A percentile compares a stretch with the other conserved stretches of the same genome.
Conservation (phyloP, 148 eudicot genomes). For the Fagopyrum tataricum region DNA sequence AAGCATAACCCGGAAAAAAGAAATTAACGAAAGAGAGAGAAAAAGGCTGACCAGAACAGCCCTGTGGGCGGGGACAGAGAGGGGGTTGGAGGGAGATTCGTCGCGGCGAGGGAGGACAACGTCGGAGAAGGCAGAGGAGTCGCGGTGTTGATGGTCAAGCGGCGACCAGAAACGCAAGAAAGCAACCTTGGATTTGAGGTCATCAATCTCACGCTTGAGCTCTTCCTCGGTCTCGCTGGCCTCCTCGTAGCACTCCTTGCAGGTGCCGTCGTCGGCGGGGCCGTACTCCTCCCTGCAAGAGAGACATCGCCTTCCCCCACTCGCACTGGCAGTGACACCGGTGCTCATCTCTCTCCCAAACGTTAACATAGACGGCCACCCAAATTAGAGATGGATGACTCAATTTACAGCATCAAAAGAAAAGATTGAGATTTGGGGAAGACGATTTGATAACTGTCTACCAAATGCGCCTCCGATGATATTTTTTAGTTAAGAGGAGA, state of each 20-base stretch:
- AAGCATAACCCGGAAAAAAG: background rate
- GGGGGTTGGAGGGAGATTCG: constrained; percentile 24
- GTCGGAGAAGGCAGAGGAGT: constrained; percentile 41
- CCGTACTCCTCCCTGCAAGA: constrained; percentile 66
- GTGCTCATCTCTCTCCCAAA: background rate
- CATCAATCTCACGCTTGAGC: constrained; percentile 67
- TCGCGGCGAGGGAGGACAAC: constrained; percentile 60
- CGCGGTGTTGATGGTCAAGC: constrained; percentile 10
- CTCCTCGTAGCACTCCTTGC: constrained; percentile 87
- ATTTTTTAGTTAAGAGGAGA: no score
- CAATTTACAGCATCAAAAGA: no score
- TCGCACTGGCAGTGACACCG: background rate
- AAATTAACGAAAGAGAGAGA: background rate
- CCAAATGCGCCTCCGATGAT: no score
- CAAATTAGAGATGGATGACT: no score
- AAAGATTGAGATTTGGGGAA: no score
- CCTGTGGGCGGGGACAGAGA: constrained; percentile 60
- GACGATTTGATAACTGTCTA: no score
- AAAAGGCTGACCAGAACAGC: constrained; percentile 51
- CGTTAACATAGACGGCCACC: no score
- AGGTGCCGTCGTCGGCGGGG: constrained; percentile 54
- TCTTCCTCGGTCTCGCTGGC: constrained; percentile 87
- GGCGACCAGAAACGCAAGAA: constrained; percentile 43
- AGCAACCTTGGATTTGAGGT: constrained; percentile 58
- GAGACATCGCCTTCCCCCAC: constrained; percentile 33